Conservation (phyloP, 768 basidiomycete species). For the Boletellus ananas region DNA sequence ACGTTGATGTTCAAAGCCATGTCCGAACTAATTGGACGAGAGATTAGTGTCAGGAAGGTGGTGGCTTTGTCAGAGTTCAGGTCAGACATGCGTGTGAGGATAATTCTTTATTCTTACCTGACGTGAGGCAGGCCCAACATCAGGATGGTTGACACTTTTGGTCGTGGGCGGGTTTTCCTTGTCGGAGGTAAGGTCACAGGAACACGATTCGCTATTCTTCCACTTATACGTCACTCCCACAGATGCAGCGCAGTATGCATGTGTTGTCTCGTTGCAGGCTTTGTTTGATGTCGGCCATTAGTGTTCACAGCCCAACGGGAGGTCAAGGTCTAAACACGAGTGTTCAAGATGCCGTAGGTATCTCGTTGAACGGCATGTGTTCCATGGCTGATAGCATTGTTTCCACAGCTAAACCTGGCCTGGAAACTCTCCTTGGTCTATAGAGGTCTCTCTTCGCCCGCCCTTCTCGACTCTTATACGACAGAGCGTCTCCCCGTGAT, state of each 20-base stretch:
- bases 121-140: slow-evolving; percentile 39
- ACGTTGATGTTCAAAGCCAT: slow-evolving; percentile 27
- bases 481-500: slow-evolving; percentile 45
- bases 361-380: background rate
- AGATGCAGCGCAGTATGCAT: slow-evolving; percentile 45
- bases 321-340: slow-evolving; percentile 36
- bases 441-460: slow-evolving; percentile 32
- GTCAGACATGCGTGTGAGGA: slow-evolving; percentile 11
- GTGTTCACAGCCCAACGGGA: slow-evolving; percentile 23
- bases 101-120: background rate
- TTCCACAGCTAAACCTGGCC: slow-evolving; percentile 36
- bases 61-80: slow-evolving; percentile 24
- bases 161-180: slow-evolving; percentile 41
- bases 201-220: too few species aligned
- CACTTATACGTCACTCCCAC: background rate
- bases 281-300: background rate
- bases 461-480: slow-evolving; percentile 40
- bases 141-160: slow-evolving; percentile 45
- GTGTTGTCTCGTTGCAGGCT: background rate
- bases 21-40: slow-evolving; percentile 22
- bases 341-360: slow-evolving; percentile 38
- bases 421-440: slow-evolving; percentile 45
- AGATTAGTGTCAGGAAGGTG: slow-evolving; percentile 29
- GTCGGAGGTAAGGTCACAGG: slow-evolving; percentile 35
- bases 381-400: background rate